A percentile compares a stretch with the other conserved stretches of the same genome.
phyloP scores from a whole-genome alignment of 2,329 filamentous ascomycete species.

The Elsinoe necatrix region DNA sequence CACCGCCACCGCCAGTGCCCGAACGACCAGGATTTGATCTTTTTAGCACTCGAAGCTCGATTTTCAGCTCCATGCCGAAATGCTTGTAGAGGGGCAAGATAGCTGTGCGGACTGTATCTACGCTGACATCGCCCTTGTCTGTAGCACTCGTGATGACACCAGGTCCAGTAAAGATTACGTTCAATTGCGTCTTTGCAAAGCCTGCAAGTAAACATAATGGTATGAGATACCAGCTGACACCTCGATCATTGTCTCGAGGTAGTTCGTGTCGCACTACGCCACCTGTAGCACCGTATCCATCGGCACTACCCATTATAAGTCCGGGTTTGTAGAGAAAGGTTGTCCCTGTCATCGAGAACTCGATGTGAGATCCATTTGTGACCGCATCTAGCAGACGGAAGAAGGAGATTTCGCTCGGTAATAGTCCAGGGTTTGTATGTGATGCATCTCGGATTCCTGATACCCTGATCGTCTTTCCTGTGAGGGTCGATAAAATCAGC shows the following conservation, averaged over 20 bases:
- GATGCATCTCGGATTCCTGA: slow-evolving; percentile 87
- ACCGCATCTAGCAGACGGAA: slow-evolving; percentile 87
- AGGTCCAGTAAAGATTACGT: slow-evolving; percentile 79
- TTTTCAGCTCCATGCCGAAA: slow-evolving; percentile 78
- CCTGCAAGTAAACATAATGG: slow-evolving; percentile 84
- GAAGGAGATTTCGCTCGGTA: slow-evolving; percentile 89
- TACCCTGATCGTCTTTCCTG: slow-evolving; percentile 80
- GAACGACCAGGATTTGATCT: slow-evolving; percentile 68
- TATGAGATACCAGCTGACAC: slow-evolving; percentile 84
- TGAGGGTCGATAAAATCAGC: slow-evolving; percentile 82
- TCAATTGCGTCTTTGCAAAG: slow-evolving; percentile 85
- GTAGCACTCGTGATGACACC: slow-evolving; percentile 89
- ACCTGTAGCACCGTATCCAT: slow-evolving; percentile 62
- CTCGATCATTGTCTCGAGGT: slow-evolving; percentile 66
- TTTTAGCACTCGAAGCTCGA: slow-evolving; percentile 75
- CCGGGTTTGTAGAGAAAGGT: slow-evolving; percentile 87
- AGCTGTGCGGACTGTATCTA: slow-evolving; percentile 88
- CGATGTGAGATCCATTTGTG: slow-evolving; percentile 90
- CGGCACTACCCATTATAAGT: slow-evolving; percentile 75
- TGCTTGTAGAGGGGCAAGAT: slow-evolving; percentile 81
- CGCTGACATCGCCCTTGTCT: slow-evolving; percentile 73
- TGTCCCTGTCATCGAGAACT: slow-evolving; percentile 94
- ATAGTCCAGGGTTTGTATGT: slow-evolving; percentile 77
- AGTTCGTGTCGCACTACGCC: slow-evolving; percentile 76
- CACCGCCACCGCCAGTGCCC: slow-evolving; percentile 73